Percentiles rank a stretch among this genome's conserved stretches.
Conservation (phyloP, 2,329 filamentous ascomycete genomes). For the Aureobasidium namibiae region DNA sequence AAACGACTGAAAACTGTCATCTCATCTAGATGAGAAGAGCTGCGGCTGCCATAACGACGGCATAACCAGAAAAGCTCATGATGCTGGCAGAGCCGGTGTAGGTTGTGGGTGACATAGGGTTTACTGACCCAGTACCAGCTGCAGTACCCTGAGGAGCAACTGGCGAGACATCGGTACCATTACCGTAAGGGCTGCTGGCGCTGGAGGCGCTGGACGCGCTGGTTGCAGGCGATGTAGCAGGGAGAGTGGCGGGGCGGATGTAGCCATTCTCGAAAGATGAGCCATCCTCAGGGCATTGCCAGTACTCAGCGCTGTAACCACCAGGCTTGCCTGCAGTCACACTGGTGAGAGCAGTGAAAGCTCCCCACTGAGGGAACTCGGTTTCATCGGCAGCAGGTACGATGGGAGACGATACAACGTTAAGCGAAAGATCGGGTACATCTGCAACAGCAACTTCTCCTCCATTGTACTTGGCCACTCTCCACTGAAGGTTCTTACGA, state of each 20-base stretch:
- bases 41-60: background rate
- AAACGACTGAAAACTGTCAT: background rate
- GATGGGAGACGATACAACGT: conserved; percentile 32
- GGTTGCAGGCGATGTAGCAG: background rate
- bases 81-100: conserved; percentile 1
- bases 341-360: conserved; percentile 22
- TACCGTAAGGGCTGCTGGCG: background rate
- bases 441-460: conserved; percentile 25
- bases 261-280: background rate
- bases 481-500: conserved; percentile 27
- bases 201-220: background rate
- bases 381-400: conserved; percentile 26
- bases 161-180: background rate
- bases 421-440: conserved; percentile 31
- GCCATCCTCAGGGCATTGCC: conserved; percentile 5
- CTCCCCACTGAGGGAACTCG: conserved; percentile 31
- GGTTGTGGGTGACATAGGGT: background rate
- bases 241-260: background rate
- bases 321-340: conserved; percentile 21
- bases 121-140: background rate
- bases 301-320: conserved; percentile 16
- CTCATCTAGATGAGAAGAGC: background rate
- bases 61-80: background rate
- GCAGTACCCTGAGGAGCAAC: background rate
- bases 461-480: conserved; percentile 28